These are phyloP conservation scores for Teratosphaeria nubilosa DNA, from an alignment of 2,329 filamentous ascomycete species.

Conservation along the genomic window DNA sequence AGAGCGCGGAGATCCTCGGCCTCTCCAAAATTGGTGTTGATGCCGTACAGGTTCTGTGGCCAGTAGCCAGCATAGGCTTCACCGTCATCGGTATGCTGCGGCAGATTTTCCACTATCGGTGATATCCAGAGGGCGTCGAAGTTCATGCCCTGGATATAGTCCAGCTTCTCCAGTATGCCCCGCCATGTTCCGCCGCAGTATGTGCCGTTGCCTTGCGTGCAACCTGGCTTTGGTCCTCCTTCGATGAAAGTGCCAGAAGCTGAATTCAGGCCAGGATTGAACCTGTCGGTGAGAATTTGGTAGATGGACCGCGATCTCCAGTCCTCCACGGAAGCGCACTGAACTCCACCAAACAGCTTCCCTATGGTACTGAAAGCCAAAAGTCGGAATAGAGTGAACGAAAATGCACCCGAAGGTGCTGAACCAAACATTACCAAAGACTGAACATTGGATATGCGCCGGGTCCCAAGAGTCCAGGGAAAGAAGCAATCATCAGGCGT, in stretches of 20 bases:
- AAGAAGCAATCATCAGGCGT: background rate
- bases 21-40: slow-evolving; percentile 52
- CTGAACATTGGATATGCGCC: background rate
- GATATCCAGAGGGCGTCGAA: slow-evolving; percentile 41
- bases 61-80: slow-evolving; percentile 43
- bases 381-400: background rate
- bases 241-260: slow-evolving; percentile 30
- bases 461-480: background rate
- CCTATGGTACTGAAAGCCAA: background rate
- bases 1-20: slow-evolving; percentile 49
- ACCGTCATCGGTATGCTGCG: slow-evolving; percentile 33
- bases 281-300: slow-evolving; percentile 49
- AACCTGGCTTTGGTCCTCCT: background rate
- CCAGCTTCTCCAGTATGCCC: slow-evolving; percentile 31
- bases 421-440: background rate
- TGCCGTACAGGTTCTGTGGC: slow-evolving; percentile 41
- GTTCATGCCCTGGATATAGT: slow-evolving; percentile 34
- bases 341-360: background rate
- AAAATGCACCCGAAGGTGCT: background rate
- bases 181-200: slow-evolving; percentile 34
- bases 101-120: slow-evolving; percentile 34
- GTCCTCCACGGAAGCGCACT: slow-evolving; percentile 6
- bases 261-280: slow-evolving; percentile 39
- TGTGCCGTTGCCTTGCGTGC: slow-evolving; percentile 6
- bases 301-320: slow-evolving; percentile 50